phyloP scores from a whole-genome alignment of 1,284 basidiomycete species.

The Cerrena zonata region DNA sequence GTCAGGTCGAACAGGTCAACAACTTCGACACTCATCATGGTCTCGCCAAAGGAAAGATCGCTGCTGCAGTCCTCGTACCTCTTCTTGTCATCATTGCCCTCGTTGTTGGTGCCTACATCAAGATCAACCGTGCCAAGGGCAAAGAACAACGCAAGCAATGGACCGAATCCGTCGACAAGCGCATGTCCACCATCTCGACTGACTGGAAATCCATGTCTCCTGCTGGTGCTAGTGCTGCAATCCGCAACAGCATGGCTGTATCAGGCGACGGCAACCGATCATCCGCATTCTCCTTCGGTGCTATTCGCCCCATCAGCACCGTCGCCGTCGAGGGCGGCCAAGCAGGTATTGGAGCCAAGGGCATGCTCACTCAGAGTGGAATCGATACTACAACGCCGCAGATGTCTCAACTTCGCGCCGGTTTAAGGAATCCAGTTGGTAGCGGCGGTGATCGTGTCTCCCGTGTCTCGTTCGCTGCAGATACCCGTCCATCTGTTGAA shows the following conservation, averaged over 20 bases:
- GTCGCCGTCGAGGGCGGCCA: slow-evolving; percentile 42
- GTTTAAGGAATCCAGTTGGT: slow-evolving; percentile 33
- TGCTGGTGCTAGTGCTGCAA: slow-evolving; percentile 66
- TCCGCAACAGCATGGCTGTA: slow-evolving; percentile 64
- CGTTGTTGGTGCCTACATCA: slow-evolving; percentile 13
- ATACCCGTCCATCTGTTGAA: slow-evolving; percentile 56
- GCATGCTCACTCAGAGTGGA: slow-evolving; percentile 21
- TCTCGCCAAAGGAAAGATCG: slow-evolving; percentile 61
- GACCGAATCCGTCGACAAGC: slow-evolving; percentile 56
- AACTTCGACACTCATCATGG: slow-evolving; percentile 30
- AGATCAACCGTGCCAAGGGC: slow-evolving; percentile 10
- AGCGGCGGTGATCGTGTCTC: slow-evolving; percentile 38
- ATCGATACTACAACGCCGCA: slow-evolving; percentile 26
- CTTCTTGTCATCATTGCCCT: slow-evolving; percentile 13
- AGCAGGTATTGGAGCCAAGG: slow-evolving; percentile 38
- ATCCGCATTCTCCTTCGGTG: slow-evolving; percentile 54
- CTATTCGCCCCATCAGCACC: slow-evolving; percentile 46
- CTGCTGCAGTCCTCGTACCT: slow-evolving; percentile 34
- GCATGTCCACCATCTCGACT: slow-evolving; percentile 73
- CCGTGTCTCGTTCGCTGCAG: slow-evolving; percentile 68
- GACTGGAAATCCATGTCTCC: slow-evolving; percentile 75
- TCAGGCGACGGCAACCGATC: slow-evolving; percentile 33
- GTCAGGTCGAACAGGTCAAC: slow-evolving; percentile 27
- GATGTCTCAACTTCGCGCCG: slow-evolving; percentile 51
- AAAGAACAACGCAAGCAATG: slow-evolving; percentile 13